Percentiles rank a stretch among this genome's conserved stretches.
phyloP scores from a whole-genome alignment of 2,329 filamentous ascomycete genomes.

The Paraphaeosphaeria minitans region DNA sequence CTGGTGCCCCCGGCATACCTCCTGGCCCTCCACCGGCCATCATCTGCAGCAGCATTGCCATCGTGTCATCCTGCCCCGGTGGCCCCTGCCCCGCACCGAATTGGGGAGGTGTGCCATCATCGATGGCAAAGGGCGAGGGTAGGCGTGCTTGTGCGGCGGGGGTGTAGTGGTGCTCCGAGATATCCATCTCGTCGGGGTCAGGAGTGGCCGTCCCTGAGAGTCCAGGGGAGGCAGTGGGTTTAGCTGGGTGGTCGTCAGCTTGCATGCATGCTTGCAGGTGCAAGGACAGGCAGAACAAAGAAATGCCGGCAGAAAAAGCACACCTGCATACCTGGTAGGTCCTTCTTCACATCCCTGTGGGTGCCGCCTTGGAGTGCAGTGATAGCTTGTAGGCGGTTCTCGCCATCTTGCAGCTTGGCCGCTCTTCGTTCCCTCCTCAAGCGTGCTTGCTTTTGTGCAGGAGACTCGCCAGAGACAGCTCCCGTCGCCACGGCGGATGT shows the following conservation, averaged over 20 bases:
- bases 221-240: conserved; percentile 26
- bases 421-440: conserved; percentile 79
- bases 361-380: conserved; percentile 68
- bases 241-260: conserved; percentile 32
- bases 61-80: conserved; percentile 62
- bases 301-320: conserved; percentile 12
- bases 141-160: conserved; percentile 56
- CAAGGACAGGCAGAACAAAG: neutral
- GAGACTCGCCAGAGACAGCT: conserved; percentile 39
- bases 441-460: conserved; percentile 65
- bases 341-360: conserved; percentile 39
- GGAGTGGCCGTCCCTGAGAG: conserved; percentile 41
- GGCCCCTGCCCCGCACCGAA: conserved; percentile 27
- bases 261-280: conserved; percentile 1
- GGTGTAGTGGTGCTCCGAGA: conserved; percentile 73
- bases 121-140: conserved; percentile 41
- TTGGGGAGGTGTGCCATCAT: conserved; percentile 28
- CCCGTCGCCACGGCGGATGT: conserved; percentile 23
- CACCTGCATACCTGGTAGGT: conserved; percentile 39
- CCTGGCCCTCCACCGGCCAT: conserved; percentile 57
- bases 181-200: conserved; percentile 76
- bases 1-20: conserved; percentile 39
- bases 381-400: conserved; percentile 74
- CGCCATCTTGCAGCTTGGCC: conserved; percentile 76
- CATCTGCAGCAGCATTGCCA: conserved; percentile 78